These are phyloP conservation scores for Lactarius trivialis DNA, from an alignment of 768 basidiomycete genomes.

Conservation along the genomic window DNA sequence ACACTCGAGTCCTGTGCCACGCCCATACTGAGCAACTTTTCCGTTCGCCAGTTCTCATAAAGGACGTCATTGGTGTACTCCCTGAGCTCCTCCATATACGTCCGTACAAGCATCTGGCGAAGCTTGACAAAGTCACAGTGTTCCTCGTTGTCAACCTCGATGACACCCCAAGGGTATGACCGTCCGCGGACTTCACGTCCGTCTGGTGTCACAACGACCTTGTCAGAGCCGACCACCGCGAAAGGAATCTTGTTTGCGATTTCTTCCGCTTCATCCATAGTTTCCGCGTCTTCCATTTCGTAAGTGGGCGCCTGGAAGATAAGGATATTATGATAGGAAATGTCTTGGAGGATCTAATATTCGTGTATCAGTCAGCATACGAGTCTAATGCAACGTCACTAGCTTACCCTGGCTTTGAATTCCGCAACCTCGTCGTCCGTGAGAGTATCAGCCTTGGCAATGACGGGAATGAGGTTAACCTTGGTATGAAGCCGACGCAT, in stretches of 20 bases:
- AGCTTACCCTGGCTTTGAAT: constrained; percentile 85
- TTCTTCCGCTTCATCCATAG: constrained; percentile 93
- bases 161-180: constrained; percentile 96
- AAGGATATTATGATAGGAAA: constrained; percentile 90
- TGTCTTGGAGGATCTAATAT: constrained; percentile 80
- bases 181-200: constrained; percentile 93
- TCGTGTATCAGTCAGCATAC: not conserved
- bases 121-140: constrained; percentile 99
- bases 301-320: constrained; percentile 98
- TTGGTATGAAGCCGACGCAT: constrained; percentile 96
- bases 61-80: constrained; percentile 95
- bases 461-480: constrained; percentile 97
- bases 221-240: constrained; percentile 93
- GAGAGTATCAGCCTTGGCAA: constrained; percentile 96
- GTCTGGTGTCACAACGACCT: constrained; percentile 71
- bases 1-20: constrained; percentile 96
- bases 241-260: constrained; percentile 98
- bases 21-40: constrained; percentile 95
- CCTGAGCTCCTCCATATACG: constrained; percentile 98
- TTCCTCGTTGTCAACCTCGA: constrained; percentile 98
- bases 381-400: constrained; percentile 8
- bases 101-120: constrained; percentile 97
- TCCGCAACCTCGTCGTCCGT: constrained; percentile 91
- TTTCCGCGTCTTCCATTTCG: constrained; percentile 98
- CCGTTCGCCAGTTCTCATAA: constrained; percentile 98